Evolutionary conservation across 1,284 basidiomycete species (phyloP).

Genomic region (Laetiporus sulphureus): DNA sequence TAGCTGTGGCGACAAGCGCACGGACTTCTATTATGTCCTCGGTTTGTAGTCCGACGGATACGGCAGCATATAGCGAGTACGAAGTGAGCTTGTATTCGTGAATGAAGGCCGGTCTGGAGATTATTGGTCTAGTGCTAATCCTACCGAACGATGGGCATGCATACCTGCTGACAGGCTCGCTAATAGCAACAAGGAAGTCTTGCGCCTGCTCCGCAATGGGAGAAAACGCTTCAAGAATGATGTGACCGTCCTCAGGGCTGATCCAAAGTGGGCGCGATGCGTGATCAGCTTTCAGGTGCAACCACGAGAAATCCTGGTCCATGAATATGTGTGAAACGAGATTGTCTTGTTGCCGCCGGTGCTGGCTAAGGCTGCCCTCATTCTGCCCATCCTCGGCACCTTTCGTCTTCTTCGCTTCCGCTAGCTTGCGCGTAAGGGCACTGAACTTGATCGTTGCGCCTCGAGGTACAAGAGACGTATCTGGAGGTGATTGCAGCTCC

Average conservation of each 20-base stretch:
- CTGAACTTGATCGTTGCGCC: conserved; percentile 77
- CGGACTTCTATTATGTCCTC: conserved; percentile 96
- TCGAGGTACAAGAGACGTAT: conserved; percentile 52
- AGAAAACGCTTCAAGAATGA: conserved; percentile 94
- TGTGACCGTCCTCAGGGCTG: conserved; percentile 87
- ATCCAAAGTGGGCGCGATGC: conserved; percentile 91
- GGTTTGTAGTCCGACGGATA: conserved; percentile 96
- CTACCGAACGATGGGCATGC: conserved; percentile 28
- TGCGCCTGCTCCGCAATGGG: conserved; percentile 98
- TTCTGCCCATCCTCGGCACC: conserved; percentile 28
- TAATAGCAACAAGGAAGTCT: conserved; percentile 97
- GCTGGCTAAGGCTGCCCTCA: conserved; percentile 32
- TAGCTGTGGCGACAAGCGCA: conserved; percentile 21
- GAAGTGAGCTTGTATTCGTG: conserved; percentile 99
- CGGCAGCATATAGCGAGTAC: conserved; percentile 96
- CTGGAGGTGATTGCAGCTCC: conserved; percentile 40
- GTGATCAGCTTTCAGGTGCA: conserved; percentile 87
- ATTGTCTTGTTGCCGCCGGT: conserved; percentile 62
- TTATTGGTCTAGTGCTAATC: conserved; percentile 22
- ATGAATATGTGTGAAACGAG: conserved; percentile 75
- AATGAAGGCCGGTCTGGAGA: conserved; percentile 86
- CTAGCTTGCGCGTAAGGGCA: conserved; percentile 70
- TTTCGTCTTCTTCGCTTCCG: conserved; percentile 44
- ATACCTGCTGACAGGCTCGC: conserved; percentile 97
- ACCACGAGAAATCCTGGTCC: conserved; percentile 79